Evolutionary conservation across 768 basidiomycete species (phyloP), one percentile per base, ranked within the genome.

Genomic region (Lactarius pseudohatsudake): DNA sequence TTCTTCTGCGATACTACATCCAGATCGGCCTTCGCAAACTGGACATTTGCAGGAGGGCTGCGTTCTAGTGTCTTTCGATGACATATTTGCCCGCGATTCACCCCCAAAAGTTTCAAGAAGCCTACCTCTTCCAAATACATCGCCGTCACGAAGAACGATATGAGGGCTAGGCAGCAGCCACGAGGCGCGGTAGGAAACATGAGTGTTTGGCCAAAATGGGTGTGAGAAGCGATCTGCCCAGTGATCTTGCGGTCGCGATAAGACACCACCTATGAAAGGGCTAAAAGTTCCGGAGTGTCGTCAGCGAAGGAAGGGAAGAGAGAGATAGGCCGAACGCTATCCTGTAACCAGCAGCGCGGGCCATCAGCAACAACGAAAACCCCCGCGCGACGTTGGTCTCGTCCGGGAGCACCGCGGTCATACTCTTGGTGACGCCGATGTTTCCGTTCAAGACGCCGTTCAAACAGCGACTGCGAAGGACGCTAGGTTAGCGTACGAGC

Each of bases 321-420:
- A 18, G n/a, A 54, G 47, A 36, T 22, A 1, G n/a, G 50, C 32
- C 66, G 15, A 34, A 68, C 67, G 59, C 67, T 38, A 68, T 50
- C 11, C 55, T 66, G 18, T 58, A 65, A 22, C 64, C 64, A 22
- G 57, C 34, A 15, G 67, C 64, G 55, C 67, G 61, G 5, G 74
- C 70, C 0, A 80, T 69, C 4, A 80, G 80, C 28, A 81, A 65
- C 38, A 77, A 64, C 4, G 77, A 72, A 38, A 79, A 77, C 0
- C 74, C 82, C 30, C 77, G 75, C 11, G 81, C 81, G 61, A 81
- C 80, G 71, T 89, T 89, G 1, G 84, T 82, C 0, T 81, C 75
- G 71, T 89, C 87, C 0, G 87, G 87, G 40, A 89, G 74, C 65
- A 89, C 88, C 0, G 82, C 87, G n/a, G n/a, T n/a, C n/a, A n/a